Base-by-base conservation (phyloP, 129 eudicot species). In the Saposhnikovia divaricata region DNA sequence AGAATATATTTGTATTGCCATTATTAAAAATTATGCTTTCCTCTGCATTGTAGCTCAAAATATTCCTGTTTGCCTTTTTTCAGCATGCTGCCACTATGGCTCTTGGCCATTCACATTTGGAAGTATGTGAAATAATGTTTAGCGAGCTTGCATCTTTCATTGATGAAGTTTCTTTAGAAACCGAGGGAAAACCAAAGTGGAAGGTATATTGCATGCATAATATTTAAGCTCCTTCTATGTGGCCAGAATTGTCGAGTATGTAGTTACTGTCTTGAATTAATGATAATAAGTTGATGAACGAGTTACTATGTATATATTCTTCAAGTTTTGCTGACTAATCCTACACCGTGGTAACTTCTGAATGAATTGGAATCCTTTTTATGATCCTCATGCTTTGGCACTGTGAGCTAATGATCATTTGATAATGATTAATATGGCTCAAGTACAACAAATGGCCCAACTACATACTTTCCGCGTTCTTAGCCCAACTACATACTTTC, bases 51-150 rank as follows among this genome's bases (percentile, higher is more conserved):
- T 6, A 10, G 31, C 40, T 74, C 78, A 74, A n/a, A 6, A n/a
- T 74, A 25, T 40, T 78, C 38, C 61, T 1, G 72, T 79, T 72
- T 57, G 77, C 5, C 76, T 69, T 18, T 55, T 79, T 84, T 77
- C 96, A 95, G 98, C 93, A 95, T 87, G 93, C 92, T 72, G 98
- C 98, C 43, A 92, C 98, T 48, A 92, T 92, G 98, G 97, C 98
- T 73, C 98, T 95, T 82, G 98, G 98, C 63, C 96, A 95, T 83
- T 90, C 97, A 18, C 98, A 95, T 84, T 87, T 95, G 82, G 98
- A 90, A 86, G 96, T 95, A 79, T 90, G 97, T 82, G 98, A 95
- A 84, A 83, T 91, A 53, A 95, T 95, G 98, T 95, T 95, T 82
- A 86, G 94, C 23, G 97, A 95, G 87, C 97, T 95, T 80, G 86